phyloP scores from a whole-genome alignment of 768 basidiomycete genomes.

The Leccinellum rugosiceps region DNA sequence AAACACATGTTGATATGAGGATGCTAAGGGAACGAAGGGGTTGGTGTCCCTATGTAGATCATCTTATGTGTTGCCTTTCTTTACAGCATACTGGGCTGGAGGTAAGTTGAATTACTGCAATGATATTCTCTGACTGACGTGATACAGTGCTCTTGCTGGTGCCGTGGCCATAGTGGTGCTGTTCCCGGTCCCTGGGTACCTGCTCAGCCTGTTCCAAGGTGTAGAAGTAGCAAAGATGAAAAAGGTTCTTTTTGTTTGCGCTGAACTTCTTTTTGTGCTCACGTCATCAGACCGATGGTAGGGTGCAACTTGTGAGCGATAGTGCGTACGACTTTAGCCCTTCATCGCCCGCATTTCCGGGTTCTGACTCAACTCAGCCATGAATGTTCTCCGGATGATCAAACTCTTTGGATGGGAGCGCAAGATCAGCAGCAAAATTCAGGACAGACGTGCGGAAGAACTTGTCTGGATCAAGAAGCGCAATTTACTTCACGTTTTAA shows the following conservation, averaged over 20 bases:
- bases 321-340: constrained; percentile 33
- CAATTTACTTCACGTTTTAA: constrained; percentile 47
- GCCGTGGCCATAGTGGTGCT: constrained; percentile 48
- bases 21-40: constrained; percentile 27
- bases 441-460: constrained; percentile 58
- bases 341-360: not conserved
- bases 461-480: constrained; percentile 50
- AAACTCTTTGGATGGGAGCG: constrained; percentile 71
- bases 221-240: constrained; percentile 51
- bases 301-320: constrained; percentile 61
- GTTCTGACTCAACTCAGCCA: constrained; percentile 31
- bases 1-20: constrained; percentile 16
- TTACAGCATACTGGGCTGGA: constrained; percentile 8
- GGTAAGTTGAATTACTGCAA: not conserved
- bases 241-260: constrained; percentile 23
- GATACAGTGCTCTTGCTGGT: constrained; percentile 56
- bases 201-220: constrained; percentile 45
- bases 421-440: constrained; percentile 50
- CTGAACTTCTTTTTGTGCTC: constrained; percentile 36
- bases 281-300: constrained; percentile 11
- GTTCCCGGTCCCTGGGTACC: constrained; percentile 55
- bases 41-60: constrained; percentile 3
- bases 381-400: constrained; percentile 61
- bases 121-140: constrained; percentile 34
- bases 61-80: constrained; percentile 5